phyloP scores from a whole-genome alignment of 1,284 basidiomycete genomes.

The Mycosarcoma maydis region DNA sequence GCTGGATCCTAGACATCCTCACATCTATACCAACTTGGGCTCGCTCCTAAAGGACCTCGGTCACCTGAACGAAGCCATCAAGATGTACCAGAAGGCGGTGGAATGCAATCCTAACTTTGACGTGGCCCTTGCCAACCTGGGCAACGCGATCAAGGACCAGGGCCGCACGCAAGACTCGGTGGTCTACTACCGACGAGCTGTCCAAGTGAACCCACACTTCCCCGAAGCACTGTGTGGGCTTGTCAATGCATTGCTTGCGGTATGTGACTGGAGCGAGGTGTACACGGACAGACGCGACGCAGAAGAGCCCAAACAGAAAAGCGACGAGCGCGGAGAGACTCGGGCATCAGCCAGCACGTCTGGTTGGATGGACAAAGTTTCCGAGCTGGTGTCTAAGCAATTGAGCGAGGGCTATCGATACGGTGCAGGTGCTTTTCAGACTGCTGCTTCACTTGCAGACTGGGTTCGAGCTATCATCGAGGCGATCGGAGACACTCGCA shows the following conservation, averaged over 20 bases:
- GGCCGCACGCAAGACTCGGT: conserved; percentile 72
- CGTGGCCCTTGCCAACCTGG: conserved; percentile 74
- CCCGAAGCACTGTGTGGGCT: conserved; percentile 74
- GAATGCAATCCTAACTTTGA: conserved; percentile 72
- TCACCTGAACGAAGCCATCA: conserved; percentile 71
- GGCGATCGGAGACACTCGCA: conserved; percentile 37
- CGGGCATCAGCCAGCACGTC: not conserved
- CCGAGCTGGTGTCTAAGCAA: conserved; percentile 71
- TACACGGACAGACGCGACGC: conserved; percentile 25
- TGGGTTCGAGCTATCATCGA: conserved; percentile 70
- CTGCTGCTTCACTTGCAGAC: conserved; percentile 67
- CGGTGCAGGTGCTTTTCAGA: conserved; percentile 68
- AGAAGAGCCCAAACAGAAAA: too few species aligned
- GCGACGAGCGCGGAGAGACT: too few species aligned
- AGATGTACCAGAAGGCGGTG: conserved; percentile 72
- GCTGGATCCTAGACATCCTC: conserved; percentile 73
- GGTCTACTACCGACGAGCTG: conserved; percentile 72
- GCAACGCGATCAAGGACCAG: conserved; percentile 71
- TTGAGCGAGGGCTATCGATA: conserved; percentile 69
- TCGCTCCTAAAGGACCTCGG: conserved; percentile 75
- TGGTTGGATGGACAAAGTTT: conserved; percentile 71
- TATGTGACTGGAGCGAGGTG: conserved; percentile 73
- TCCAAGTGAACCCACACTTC: conserved; percentile 72
- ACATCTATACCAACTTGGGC: conserved; percentile 74
- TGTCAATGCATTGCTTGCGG: conserved; percentile 71